Evolutionary conservation across 1,284 basidiomycete genomes (phyloP).

Genomic region (Ustilago lituana): DNA sequence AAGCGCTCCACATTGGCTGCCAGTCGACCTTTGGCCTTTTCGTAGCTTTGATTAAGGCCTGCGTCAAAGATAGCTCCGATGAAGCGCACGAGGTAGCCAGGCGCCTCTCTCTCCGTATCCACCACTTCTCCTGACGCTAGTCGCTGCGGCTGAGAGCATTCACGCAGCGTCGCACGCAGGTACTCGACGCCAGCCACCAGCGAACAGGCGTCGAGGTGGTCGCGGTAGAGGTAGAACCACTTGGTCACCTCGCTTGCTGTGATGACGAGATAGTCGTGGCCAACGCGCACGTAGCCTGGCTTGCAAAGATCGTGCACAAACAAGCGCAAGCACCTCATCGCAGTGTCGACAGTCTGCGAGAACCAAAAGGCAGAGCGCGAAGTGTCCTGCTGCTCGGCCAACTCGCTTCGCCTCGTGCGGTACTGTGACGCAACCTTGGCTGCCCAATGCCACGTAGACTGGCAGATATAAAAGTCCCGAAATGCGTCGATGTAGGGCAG

Average conservation of each 20-base stretch:
- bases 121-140: slow-evolving; percentile 36
- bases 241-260: slow-evolving; percentile 39
- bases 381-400: slow-evolving; percentile 21
- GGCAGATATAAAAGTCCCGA: slow-evolving; percentile 41
- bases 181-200: slow-evolving; percentile 20
- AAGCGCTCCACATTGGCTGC: slow-evolving; percentile 10
- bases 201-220: slow-evolving; percentile 33
- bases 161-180: slow-evolving; percentile 26
- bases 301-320: slow-evolving; percentile 37
- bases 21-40: slow-evolving; percentile 16
- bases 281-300: slow-evolving; percentile 40
- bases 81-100: slow-evolving; percentile 42
- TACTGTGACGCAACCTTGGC: slow-evolving; percentile 22
- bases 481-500: slow-evolving; percentile 39
- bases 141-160: slow-evolving; percentile 39
- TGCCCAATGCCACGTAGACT: slow-evolving; percentile 48
- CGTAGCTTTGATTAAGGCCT: slow-evolving; percentile 34
- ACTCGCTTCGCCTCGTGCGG: background rate
- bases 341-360: slow-evolving; percentile 30
- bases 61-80: slow-evolving; percentile 37
- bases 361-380: slow-evolving; percentile 42
- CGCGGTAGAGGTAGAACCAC: slow-evolving; percentile 44
- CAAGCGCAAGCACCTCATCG: slow-evolving; percentile 30
- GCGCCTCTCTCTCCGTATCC: slow-evolving; percentile 46
- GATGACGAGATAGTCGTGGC: slow-evolving; percentile 48